Evolutionary conservation across 169 alveolate species (phyloP), one percentile per base, ranked within the genome.

Genomic region (Cyclospora cayetanensis): DNA sequence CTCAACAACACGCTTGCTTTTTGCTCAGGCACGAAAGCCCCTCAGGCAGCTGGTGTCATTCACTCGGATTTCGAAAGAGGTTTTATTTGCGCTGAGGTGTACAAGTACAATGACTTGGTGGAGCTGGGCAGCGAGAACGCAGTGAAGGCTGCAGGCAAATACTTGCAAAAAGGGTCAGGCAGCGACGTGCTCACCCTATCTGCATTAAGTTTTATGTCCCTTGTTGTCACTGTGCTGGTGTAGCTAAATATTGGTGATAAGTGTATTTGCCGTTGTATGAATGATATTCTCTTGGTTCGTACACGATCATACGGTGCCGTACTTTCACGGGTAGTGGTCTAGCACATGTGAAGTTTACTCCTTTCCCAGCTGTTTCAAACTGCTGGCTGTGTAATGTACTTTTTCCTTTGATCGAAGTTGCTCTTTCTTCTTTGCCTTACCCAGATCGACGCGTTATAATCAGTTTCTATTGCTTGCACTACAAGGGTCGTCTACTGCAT

Each of bases 21-120:
- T 74, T 31, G 27, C 31, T 1, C 77, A 90, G 90, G 90, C 77
- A 91, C 91, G 55, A 87, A 87, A 55, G 95, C 95, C 74, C 96
- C 95, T 7, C 96, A 94, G 83, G 95, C 95, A 4, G 96, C 97
- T 1, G 97, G 97, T 0, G 94, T 94, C 72, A 95, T 95, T 25
- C 97, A 95, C 92, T 70, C 94, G 25, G 99, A 99, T 93, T 98
- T 99, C 95, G 99, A 99, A 93, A 96, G 98, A 79, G 99, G 99
- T 2, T 99, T 99, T 93, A 99, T 99, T 72, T 98, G 99, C 90
- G 99, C 99, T 29, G 99, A 99, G 93, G 98, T 98, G 22, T 97
- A 97, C 93, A 98, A 97, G 90, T 97, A 95, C 90, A 94, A 94
- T 2, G 99, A 97, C 90, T 92, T 98, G 66, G 96, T 96, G 25